Evolutionary conservation across 768 basidiomycete species (phyloP), one percentile per base, ranked within the genome.

Genomic region (Sporobolomyces roseus): DNA sequence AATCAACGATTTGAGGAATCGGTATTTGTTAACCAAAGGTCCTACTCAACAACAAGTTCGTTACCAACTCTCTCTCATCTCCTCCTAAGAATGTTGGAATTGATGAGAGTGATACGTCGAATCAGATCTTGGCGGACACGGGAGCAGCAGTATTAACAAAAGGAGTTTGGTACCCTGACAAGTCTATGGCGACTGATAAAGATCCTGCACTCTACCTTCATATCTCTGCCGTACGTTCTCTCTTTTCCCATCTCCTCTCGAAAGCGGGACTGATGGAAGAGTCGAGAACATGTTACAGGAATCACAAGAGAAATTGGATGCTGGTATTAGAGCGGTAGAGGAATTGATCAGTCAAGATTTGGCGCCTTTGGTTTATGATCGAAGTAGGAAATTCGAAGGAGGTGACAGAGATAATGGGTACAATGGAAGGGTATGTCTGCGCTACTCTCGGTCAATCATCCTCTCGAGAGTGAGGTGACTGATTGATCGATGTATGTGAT

Each of bases 121-220:
- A n/a, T n/a, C n/a, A 97, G 94, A 90, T 98, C 73, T 83, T 91
- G 69, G 88, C 90, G 64, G 88, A 96, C 54, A 96, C 94, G 0
- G 93, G 93, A 53, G 92, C 91, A 3, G 89, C 89, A 1, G 88
- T 97, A 41, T 87, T 87, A 63, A 97, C 94, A 30, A 92, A 93
- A 80, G 94, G 94, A 27, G 83, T 87, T 6, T 98, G 94, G 94
- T 92, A 96, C 75, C 94, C 94, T 0, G 94, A 98, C 81, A 84
- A 90, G 70, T 81, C 83, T 56, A 94, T 88, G 78, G 91, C 93
- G 9, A 91, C 89, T 19, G 90, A 93, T 70, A 91, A 86, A 77
- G 93, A 97, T 75, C 91, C 92, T 33, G 89, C 94, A 27, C 80
- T 98, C 67, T 97, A 94, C 79, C 85, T 98, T 35, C 94, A 97